phyloP scores from a whole-genome alignment of 257 asterid genomes.

The Datura wrightii region DNA sequence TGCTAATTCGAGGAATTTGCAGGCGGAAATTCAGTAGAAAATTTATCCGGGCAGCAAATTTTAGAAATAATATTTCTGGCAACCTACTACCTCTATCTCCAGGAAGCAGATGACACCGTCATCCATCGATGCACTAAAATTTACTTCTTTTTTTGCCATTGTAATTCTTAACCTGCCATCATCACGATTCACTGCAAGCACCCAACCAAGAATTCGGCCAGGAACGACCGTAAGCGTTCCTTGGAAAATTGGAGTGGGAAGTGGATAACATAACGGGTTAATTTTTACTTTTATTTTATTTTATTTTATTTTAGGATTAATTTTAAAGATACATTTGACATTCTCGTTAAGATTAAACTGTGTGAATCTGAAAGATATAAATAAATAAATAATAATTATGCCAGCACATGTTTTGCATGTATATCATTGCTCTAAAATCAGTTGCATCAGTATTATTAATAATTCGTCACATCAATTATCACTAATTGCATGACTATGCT shows the following conservation, averaged over 20 bases:
- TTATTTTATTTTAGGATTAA: not conserved
- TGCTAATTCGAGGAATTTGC: not conserved
- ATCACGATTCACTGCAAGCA: not conserved
- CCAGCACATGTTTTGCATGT: no score
- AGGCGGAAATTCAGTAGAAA: not conserved
- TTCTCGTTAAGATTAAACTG: no score
- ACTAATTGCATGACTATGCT: no score
- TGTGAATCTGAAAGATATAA: no score
- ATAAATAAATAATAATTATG: no score
- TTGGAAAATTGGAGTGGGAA: constrained; percentile 1
- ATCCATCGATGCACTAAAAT: not conserved
- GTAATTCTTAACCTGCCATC: not conserved
- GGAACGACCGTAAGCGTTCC: not conserved
- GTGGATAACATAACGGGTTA: not conserved
- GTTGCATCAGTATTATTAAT: no score
- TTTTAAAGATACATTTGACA: no score
- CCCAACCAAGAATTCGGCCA: not conserved
- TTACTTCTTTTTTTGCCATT: not conserved
- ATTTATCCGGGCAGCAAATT: not conserved
- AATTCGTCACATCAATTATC: no score
- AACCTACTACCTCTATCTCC: not conserved
- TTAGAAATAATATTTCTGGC: not conserved
- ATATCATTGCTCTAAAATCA: no score
- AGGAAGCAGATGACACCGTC: not conserved
- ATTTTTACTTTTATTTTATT: not conserved